Percentiles rank a stretch among this genome's conserved stretches.
phyloP scores from a whole-genome alignment of 1,139 yeast genomes.

The Geotrichum candidum region DNA sequence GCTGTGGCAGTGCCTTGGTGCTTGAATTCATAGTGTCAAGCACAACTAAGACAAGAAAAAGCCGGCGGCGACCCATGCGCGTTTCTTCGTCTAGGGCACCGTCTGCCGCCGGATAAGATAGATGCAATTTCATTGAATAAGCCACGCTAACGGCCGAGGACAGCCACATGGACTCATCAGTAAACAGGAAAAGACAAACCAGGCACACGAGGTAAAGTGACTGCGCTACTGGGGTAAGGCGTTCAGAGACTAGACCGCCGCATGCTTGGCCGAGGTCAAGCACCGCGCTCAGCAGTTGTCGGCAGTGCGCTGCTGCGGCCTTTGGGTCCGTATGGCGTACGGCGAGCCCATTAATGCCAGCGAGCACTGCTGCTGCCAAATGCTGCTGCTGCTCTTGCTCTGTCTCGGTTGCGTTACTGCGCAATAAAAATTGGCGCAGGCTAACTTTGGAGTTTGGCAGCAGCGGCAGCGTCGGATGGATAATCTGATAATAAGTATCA shows the following conservation, averaged over 20 bases:
- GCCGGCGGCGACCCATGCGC: conserved; percentile 23
- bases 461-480: conserved; percentile 40
- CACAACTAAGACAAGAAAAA: conserved; percentile 31
- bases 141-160: conserved; percentile 37
- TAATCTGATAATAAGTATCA: conserved; percentile 36
- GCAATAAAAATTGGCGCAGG: conserved; percentile 20
- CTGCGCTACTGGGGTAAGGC: background rate
- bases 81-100: background rate
- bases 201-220: conserved; percentile 4
- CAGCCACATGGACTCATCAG: conserved; percentile 35
- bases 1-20: conserved; percentile 24
- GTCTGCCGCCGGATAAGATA: conserved; percentile 16
- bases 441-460: conserved; percentile 33
- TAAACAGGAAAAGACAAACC: conserved; percentile 29
- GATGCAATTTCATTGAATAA: conserved; percentile 26
- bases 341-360: conserved; percentile 25
- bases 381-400: background rate
- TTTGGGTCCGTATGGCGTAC: conserved; percentile 10
- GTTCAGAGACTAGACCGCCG: conserved; percentile 7
- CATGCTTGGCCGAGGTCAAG: background rate
- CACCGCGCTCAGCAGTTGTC: conserved; percentile 4
- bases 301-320: background rate
- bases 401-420: conserved; percentile 22
- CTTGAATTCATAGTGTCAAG: conserved; percentile 30
- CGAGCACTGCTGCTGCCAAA: conserved; percentile 23